A percentile compares a stretch with the other conserved stretches of the same genome.
These are phyloP conservation scores for Candida glaebosa DNA, from an alignment of 805 yeast species.

Conservation along the genomic window DNA sequence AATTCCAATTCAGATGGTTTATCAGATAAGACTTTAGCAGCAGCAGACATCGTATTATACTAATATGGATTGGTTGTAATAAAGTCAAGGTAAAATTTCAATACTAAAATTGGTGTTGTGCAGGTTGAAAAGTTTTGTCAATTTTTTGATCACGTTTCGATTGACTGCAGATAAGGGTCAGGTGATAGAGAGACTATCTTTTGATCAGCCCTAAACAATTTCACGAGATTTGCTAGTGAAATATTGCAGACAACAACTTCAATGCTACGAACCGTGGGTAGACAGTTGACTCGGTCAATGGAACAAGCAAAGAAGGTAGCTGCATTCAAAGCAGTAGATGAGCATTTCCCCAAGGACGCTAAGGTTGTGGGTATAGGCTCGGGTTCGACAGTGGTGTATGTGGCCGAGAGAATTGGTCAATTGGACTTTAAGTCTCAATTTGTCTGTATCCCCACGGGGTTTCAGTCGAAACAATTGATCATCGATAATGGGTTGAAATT, in stretches of 20 bases:
- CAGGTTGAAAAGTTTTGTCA: not conserved
- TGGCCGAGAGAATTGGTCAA: conserved; percentile 90
- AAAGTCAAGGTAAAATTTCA: conserved; percentile 1
- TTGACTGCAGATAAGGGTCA: not conserved
- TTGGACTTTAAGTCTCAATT: conserved; percentile 49
- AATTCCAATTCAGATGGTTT: conserved; percentile 98
- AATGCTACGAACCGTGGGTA: no score
- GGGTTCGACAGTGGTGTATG: conserved; percentile 96
- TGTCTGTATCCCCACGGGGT: conserved; percentile 92
- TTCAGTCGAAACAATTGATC: conserved; percentile 87
- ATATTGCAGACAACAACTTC: no score
- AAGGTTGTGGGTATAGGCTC: conserved; percentile 91
- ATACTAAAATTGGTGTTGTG: not conserved
- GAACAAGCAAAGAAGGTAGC: conserved; percentile 88
- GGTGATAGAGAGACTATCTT: no score
- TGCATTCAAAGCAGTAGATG: conserved; percentile 91
- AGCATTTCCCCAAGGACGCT: conserved; percentile 65
- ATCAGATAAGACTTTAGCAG: conserved; percentile 89
- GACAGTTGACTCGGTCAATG: conserved; percentile 22
- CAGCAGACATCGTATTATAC: conserved; percentile 78
- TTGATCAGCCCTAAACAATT: no score
- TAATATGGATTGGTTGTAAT: not conserved
- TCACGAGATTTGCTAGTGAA: no score
- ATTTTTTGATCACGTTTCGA: no score
- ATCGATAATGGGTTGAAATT: conserved; percentile 73